These are phyloP conservation scores for Suhomyces bribrorum DNA, from an alignment of 1,139 yeast genomes.

Conservation along the genomic window DNA sequence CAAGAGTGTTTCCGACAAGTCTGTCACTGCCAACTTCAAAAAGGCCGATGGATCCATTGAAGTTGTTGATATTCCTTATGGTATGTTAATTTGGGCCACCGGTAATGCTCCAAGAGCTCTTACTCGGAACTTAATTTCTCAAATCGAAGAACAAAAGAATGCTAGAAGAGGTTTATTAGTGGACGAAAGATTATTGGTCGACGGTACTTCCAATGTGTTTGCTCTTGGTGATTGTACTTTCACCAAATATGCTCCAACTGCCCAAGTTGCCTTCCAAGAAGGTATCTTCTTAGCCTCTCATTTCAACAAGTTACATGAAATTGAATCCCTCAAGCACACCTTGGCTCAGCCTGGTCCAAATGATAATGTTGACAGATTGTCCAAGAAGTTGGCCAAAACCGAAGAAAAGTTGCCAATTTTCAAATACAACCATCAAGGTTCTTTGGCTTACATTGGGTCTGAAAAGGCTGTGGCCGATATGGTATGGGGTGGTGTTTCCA, in stretches of 20 bases:
- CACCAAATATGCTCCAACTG: slow-evolving; percentile 92
- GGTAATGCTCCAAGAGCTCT: slow-evolving; percentile 91
- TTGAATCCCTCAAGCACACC: slow-evolving; percentile 57
- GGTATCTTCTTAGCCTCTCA: slow-evolving; percentile 78
- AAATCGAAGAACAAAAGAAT: slow-evolving; percentile 78
- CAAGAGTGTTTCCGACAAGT: slow-evolving; percentile 71
- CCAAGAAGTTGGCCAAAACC: slow-evolving; percentile 42
- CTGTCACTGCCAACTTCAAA: slow-evolving; percentile 71
- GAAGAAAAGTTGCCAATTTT: slow-evolving; percentile 57
- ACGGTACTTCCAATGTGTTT: slow-evolving; percentile 81
- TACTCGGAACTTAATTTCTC: slow-evolving; percentile 63
- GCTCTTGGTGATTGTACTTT: slow-evolving; percentile 95
- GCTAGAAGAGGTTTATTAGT: slow-evolving; percentile 89
- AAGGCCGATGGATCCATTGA: slow-evolving; percentile 59
- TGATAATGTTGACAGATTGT: slow-evolving; percentile 41
- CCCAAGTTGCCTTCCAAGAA: slow-evolving; percentile 96
- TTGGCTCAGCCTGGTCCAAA: slow-evolving; percentile 29
- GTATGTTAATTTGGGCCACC: slow-evolving; percentile 94
- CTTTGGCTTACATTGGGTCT: slow-evolving; percentile 81
- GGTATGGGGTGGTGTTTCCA: slow-evolving; percentile 84
- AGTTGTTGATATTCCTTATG: slow-evolving; percentile 74
- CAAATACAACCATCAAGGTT: slow-evolving; percentile 68
- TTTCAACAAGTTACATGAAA: slow-evolving; percentile 67
- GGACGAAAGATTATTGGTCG: slow-evolving; percentile 77
- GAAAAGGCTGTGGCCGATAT: slow-evolving; percentile 94